phyloP scores from a whole-genome alignment of 148 eudicot genomes.

The Amaranthus palmeri region DNA sequence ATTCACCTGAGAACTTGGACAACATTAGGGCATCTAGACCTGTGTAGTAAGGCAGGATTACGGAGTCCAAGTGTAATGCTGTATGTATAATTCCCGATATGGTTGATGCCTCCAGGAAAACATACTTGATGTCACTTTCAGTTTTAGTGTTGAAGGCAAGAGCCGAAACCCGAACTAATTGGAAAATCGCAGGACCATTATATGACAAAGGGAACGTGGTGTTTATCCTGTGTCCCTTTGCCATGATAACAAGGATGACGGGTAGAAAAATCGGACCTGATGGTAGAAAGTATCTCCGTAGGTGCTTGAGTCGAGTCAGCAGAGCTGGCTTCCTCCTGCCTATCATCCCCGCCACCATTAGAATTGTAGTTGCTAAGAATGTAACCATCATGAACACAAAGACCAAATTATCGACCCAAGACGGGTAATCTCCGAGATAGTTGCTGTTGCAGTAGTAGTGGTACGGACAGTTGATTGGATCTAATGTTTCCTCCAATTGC shows the following conservation, averaged over 20 bases:
- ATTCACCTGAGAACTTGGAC: conserved; percentile 47
- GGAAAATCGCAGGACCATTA: conserved; percentile 44
- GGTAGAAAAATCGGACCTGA: conserved; percentile 51
- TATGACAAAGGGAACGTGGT: conserved; percentile 29
- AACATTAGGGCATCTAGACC: conserved; percentile 45
- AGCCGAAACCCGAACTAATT: conserved; percentile 42
- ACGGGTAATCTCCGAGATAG: conserved; percentile 37
- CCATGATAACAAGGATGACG: conserved; percentile 32
- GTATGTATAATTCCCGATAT: conserved; percentile 49
- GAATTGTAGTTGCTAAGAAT: conserved; percentile 26
- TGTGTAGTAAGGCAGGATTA: conserved; percentile 48
- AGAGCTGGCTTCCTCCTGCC: conserved; percentile 17
- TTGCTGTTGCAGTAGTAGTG: conserved; percentile 56
- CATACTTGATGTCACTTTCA: conserved; percentile 35
- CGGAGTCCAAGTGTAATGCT: conserved; percentile 43
- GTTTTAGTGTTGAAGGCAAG: conserved; percentile 30
- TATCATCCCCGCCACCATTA: conserved; percentile 20
- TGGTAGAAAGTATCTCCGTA: conserved; percentile 39
- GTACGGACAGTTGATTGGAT: conserved; percentile 50
- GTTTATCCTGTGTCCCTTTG: conserved; percentile 45
- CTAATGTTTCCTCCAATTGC: conserved; percentile 59
- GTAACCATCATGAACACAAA: conserved; percentile 18
- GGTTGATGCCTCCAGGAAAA: conserved; percentile 44
- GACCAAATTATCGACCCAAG: conserved; percentile 23
- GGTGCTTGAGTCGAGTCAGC: conserved; percentile 19